Base-by-base conservation (phyloP, 2,329 filamentous ascomycete genomes). In the Fusarium buxicola region DNA sequence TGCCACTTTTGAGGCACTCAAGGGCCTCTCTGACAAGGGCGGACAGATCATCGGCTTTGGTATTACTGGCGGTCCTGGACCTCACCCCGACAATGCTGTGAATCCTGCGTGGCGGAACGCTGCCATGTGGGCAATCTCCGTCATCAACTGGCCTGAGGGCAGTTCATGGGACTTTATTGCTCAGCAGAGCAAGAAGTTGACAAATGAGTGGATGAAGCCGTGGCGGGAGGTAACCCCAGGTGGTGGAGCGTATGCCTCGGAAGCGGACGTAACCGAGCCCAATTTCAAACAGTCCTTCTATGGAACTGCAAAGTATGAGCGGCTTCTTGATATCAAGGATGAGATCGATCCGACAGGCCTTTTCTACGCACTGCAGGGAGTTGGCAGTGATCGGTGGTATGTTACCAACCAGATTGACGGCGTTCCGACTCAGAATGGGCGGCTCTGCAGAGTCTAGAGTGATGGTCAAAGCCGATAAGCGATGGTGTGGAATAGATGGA, bases 61-160 rank as follows among this genome's bases (percentile, higher is more conserved):
- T 34, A 79, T 81, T 48, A 72, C 71, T 0, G 60, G 72, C 5
- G 74, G 71, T 0, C 69, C 72, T 5, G 65, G 65, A 0, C 72
- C 63, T 3, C 69, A 77, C 30, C 74, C 76, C 1, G 74, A 76
- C 44, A 81, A 77, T 12, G 76, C 79, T 7, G 74, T 83, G 34
- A 81, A 81, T 65, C 80, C 82, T 5, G 82, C 81, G 1, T 85
- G 82, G 82, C 75, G 83, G 36, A 72, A 75, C 7, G 75, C 79
- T 3, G 68, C 74, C 1, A 68, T 79, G 62, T 78, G 75, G 64
- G 73, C 69, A 28, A 77, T 79, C 55, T 67, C 74, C 30, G 73
- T 72, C 54, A 66, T 75, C 35, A 66, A 71, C 45, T 78, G 74
- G 71, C 51, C 57, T 0, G 55, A 52, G 12, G 55, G 60, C 8